phyloP scores from a whole-genome alignment of 2,329 filamentous ascomycete species.

The Penicillium sp. region DNA sequence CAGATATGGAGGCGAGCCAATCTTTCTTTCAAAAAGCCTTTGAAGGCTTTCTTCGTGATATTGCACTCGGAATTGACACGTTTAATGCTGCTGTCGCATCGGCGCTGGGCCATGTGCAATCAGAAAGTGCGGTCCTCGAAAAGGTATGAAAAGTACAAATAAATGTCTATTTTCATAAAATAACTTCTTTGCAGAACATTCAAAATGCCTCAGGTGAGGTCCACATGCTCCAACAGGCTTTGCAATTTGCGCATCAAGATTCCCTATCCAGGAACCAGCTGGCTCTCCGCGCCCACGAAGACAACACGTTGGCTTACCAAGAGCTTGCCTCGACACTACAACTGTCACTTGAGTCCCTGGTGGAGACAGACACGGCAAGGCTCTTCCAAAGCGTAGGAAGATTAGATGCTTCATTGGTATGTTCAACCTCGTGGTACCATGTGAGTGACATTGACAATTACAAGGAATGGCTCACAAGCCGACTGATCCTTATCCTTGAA shows the following conservation, averaged over 20 bases:
- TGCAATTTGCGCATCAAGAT: slow-evolving; percentile 30
- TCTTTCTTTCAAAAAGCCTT: slow-evolving; percentile 25
- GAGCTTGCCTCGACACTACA: slow-evolving; percentile 33
- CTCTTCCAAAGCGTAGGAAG: slow-evolving; percentile 29
- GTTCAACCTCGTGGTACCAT: not conserved
- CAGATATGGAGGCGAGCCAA: slow-evolving; percentile 34
- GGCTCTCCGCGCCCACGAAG: slow-evolving; percentile 25
- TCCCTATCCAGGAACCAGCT: slow-evolving; percentile 28
- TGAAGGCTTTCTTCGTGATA: slow-evolving; percentile 22
- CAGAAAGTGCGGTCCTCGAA: slow-evolving; percentile 17
- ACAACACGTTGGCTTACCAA: slow-evolving; percentile 26
- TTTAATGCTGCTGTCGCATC: slow-evolving; percentile 21
- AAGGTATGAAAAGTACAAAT: slow-evolving; percentile 16
- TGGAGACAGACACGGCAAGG: slow-evolving; percentile 28
- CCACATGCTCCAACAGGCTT: slow-evolving; percentile 21
- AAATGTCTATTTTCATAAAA: not conserved
- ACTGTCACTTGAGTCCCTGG: slow-evolving; percentile 32
- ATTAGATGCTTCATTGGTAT: slow-evolving; percentile 39
- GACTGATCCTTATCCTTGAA: slow-evolving; percentile 28
- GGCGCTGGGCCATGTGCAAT: slow-evolving; percentile 19
- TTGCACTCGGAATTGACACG: slow-evolving; percentile 25
- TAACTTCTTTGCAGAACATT: slow-evolving; percentile 31
- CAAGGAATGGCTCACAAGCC: slow-evolving; percentile 34
- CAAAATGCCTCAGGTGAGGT: slow-evolving; percentile 25
- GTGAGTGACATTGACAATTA: slow-evolving; percentile 4